These are phyloP conservation scores for Auriscalpium orientale DNA, from an alignment of 768 basidiomycete species.

Conservation along the genomic window DNA sequence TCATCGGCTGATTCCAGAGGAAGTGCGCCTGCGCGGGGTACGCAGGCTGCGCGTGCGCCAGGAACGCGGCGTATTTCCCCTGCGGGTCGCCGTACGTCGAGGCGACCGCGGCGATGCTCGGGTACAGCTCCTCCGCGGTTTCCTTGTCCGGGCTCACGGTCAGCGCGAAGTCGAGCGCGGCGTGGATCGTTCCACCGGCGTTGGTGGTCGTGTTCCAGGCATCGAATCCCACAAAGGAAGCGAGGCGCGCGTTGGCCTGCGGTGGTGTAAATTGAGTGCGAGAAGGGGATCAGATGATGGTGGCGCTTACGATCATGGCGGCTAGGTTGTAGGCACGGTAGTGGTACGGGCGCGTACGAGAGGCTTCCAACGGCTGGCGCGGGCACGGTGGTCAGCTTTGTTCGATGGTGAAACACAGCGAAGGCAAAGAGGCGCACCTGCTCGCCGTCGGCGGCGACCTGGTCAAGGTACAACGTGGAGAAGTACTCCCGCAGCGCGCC, in stretches of 20 bases:
- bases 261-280: neutral
- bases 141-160: slow-evolving; percentile 15
- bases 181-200: slow-evolving; percentile 20
- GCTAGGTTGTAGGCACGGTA: slow-evolving; percentile 28
- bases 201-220: slow-evolving; percentile 20
- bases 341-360: slow-evolving; percentile 25
- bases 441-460: slow-evolving; percentile 25
- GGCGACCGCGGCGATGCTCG: slow-evolving; percentile 21
- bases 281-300: neutral
- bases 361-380: slow-evolving; percentile 24
- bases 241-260: slow-evolving; percentile 23
- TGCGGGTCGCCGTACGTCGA: slow-evolving; percentile 25
- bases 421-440: neutral
- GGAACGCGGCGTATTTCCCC: slow-evolving; percentile 20
- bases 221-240: slow-evolving; percentile 17
- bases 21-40: slow-evolving; percentile 10
- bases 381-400: neutral
- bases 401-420: neutral
- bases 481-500: slow-evolving; percentile 21
- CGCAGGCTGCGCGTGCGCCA: slow-evolving; percentile 5
- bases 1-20: slow-evolving; percentile 13
- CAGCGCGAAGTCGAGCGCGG: slow-evolving; percentile 26
- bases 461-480: slow-evolving; percentile 17
- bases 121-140: slow-evolving; percentile 17
- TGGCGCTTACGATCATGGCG: slow-evolving; percentile 22